These are phyloP conservation scores for Rhododendron ovatum DNA, from an alignment of 148 eudicot species.

Conservation along the genomic window DNA sequence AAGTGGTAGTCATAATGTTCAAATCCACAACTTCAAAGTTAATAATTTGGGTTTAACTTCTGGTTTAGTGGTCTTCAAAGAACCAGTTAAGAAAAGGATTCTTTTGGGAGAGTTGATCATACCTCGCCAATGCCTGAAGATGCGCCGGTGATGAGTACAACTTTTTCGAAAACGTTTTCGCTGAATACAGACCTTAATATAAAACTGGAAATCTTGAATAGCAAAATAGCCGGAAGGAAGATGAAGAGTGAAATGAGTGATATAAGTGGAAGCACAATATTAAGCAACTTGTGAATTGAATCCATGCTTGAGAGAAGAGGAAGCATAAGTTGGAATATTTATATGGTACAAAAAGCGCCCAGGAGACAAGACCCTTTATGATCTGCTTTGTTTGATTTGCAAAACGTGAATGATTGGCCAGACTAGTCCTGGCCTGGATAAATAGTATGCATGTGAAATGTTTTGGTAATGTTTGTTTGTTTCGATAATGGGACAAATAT, in stretches of 20 bases:
- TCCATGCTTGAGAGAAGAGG: slow-evolving; percentile 16
- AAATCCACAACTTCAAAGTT: too few species aligned
- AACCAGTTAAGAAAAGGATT: not conserved
- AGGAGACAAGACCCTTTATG: too few species aligned
- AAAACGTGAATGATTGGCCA: too few species aligned
- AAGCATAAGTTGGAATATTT: not conserved
- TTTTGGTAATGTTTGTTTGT: too few species aligned
- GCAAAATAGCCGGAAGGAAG: slow-evolving; percentile 11
- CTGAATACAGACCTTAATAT: slow-evolving; percentile 5
- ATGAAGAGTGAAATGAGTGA: slow-evolving; percentile 20
- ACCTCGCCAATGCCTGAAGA: not conserved
- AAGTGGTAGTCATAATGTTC: not conserved
- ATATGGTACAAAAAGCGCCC: not conserved
- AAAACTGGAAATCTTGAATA: slow-evolving; percentile 14
- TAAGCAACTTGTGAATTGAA: slow-evolving; percentile 17
- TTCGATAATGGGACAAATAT: too few species aligned
- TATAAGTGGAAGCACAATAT: slow-evolving; percentile 20
- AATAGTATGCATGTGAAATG: too few species aligned
- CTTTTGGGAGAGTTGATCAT: not conserved
- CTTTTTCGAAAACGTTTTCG: slow-evolving; percentile 28
- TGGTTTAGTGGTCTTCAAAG: too few species aligned
- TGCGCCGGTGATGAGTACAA: slow-evolving; percentile 23
- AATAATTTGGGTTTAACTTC: too few species aligned
- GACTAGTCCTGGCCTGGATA: too few species aligned
- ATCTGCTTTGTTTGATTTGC: too few species aligned